phyloP scores from a whole-genome alignment of 805 yeast genomes.

The Starmerella bacillaris region DNA sequence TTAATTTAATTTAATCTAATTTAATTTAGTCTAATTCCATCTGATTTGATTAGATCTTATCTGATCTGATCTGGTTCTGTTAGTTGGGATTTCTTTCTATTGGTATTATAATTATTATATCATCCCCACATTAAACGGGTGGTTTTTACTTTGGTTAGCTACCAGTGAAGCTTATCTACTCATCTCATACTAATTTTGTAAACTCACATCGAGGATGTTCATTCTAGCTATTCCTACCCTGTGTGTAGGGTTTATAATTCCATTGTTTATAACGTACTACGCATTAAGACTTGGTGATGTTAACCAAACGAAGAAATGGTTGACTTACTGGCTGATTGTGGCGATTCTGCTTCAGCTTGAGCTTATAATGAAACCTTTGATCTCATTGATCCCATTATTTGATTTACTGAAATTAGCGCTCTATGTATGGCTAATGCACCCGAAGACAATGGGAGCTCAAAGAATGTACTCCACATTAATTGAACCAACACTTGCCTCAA shows the following conservation, averaged over 20 bases:
- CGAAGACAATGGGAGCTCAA: constrained; percentile 32
- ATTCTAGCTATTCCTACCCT: constrained; percentile 5
- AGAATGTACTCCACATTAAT: constrained; percentile 25
- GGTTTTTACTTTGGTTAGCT: no score
- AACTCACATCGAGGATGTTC: no score
- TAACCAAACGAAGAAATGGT: constrained; percentile 29
- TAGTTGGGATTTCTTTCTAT: no score
- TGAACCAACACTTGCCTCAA: constrained; percentile 24
- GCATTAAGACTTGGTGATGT: constrained; percentile 32
- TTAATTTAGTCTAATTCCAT: no score
- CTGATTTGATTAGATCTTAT: no score
- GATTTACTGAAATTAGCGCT: constrained; percentile 31
- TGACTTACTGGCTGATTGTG: constrained; percentile 50
- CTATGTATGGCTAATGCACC: constrained; percentile 44
- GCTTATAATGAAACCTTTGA: constrained; percentile 29
- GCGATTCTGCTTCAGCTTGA: constrained; percentile 28
- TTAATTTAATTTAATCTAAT: no score
- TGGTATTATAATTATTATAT: no score
- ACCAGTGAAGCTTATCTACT: no score
- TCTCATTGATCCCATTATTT: constrained; percentile 38
- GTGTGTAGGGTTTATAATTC: constrained; percentile 34
- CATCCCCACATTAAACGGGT: no score
- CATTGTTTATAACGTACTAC: constrained; percentile 41
- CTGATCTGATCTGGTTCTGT: no score
- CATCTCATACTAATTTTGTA: no score